Percentiles rank a stretch among this genome's conserved stretches.
phyloP scores from a whole-genome alignment of 371 early-diverging fungal genomes.

The Mortierella sp. region DNA sequence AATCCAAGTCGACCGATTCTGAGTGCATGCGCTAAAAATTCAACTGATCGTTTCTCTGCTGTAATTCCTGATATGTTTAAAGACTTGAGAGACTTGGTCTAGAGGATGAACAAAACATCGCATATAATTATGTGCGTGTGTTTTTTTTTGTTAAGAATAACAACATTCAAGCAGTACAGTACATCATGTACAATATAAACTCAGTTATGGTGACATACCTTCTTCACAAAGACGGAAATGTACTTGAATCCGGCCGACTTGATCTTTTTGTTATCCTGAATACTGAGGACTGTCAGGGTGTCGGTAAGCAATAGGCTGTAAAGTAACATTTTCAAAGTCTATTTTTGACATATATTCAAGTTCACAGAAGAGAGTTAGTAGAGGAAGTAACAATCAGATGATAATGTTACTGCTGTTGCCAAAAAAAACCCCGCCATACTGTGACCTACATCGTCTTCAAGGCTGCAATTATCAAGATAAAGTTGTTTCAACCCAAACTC shows the following conservation, averaged over 20 bases:
- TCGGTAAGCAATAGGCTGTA: constrained; percentile 70
- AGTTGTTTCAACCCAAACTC: constrained; percentile 70
- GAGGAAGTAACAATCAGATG: neutral
- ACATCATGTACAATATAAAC: neutral
- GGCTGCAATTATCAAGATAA: constrained; percentile 66
- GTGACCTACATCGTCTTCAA: constrained; percentile 74
- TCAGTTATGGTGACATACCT: constrained; percentile 55
- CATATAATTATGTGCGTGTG: neutral
- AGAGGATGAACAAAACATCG: neutral
- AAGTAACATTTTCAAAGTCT: constrained; percentile 72
- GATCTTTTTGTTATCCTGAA: constrained; percentile 70
- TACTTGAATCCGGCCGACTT: constrained; percentile 72
- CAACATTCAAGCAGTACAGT: neutral
- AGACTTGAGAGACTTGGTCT: constrained; percentile 59
- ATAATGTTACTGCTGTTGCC: neutral
- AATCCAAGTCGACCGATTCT: constrained; percentile 50
- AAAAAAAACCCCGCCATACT: neutral
- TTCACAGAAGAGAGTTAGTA: neutral
- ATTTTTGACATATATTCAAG: constrained; percentile 8
- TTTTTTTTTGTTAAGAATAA: neutral
- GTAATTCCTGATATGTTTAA: constrained; percentile 64
- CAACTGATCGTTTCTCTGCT: constrained; percentile 68
- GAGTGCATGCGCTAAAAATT: constrained; percentile 69
- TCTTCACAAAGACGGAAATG: constrained; percentile 74
- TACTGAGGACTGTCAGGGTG: constrained; percentile 62